Percentiles rank a stretch among this genome's conserved stretches.
Evolutionary conservation across 768 basidiomycete species (phyloP).

Genomic region (Boletus tylopilopsis): DNA sequence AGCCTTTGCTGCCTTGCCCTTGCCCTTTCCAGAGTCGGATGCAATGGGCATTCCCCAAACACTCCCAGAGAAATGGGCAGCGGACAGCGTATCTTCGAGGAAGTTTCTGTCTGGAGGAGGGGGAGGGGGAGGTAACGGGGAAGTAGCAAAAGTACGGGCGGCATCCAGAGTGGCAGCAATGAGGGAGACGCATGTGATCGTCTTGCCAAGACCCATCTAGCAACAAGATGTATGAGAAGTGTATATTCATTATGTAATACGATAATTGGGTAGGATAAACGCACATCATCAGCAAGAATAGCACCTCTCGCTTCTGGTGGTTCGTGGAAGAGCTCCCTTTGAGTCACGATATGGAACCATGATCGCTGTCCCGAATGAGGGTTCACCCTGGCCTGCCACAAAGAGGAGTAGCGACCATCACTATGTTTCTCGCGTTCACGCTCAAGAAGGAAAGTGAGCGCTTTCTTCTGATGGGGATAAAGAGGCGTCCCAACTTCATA

Average conservation of each 20-base stretch:
- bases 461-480: slow-evolving; percentile 98
- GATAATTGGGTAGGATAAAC: slow-evolving; percentile 29
- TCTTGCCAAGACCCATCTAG: slow-evolving; percentile 98
- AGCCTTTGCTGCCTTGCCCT: slow-evolving; percentile 60
- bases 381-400: slow-evolving; percentile 63
- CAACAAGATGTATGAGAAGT: background rate
- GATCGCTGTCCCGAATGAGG: slow-evolving; percentile 41
- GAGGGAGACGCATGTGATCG: slow-evolving; percentile 91
- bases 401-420: slow-evolving; percentile 62
- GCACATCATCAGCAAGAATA: slow-evolving; percentile 95
- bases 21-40: slow-evolving; percentile 44
- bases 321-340: slow-evolving; percentile 63
- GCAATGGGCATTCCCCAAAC: slow-evolving; percentile 83
- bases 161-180: slow-evolving; percentile 80
- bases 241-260: slow-evolving; percentile 12
- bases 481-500: slow-evolving; percentile 77
- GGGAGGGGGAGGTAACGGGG: slow-evolving; percentile 46
- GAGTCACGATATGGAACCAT: slow-evolving; percentile 86
- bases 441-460: slow-evolving; percentile 90
- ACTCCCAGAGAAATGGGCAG: slow-evolving; percentile 66
- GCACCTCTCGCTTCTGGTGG: slow-evolving; percentile 80
- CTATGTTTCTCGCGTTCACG: slow-evolving; percentile 65
- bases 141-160: slow-evolving; percentile 61
- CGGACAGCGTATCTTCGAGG: slow-evolving; percentile 34
- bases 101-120: slow-evolving; percentile 37